Conservation (phyloP, 805 yeast genomes). For the Scheffersomyces amazonensis region DNA sequence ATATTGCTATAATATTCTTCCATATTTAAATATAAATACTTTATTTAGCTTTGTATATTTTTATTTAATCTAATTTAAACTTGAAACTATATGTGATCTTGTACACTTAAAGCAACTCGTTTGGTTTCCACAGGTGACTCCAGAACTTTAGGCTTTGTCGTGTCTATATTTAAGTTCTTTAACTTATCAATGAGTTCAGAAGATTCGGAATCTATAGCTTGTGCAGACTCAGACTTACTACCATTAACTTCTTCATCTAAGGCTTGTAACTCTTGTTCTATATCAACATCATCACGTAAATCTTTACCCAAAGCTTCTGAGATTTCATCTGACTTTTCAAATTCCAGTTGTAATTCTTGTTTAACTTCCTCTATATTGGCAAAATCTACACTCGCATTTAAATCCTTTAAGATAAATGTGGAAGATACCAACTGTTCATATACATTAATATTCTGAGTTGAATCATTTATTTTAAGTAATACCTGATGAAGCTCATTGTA, state of each 20-base stretch:
- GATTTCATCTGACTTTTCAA: conserved; percentile 24
- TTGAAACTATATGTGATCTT: no score
- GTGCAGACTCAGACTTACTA: no score
- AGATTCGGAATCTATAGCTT: no score
- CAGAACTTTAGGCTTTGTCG: no score
- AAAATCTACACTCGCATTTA: conserved; percentile 25
- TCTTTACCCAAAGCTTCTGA: conserved; percentile 17
- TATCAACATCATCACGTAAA: conserved; percentile 18
- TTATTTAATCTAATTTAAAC: not conserved
- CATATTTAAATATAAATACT: not conserved
- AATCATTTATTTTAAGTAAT: conserved; percentile 33
- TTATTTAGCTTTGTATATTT: not conserved
- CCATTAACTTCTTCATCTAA: no score
- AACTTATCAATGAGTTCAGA: no score
- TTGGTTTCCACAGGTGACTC: not conserved
- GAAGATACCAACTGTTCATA: conserved; percentile 24
- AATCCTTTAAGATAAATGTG: conserved; percentile 18
- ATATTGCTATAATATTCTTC: not conserved
- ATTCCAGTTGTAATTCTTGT: conserved; percentile 27
- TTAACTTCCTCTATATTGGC: conserved; percentile 25
- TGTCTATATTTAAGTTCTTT: no score
- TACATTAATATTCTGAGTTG: conserved; percentile 23
- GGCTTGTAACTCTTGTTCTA: conserved; percentile 35
- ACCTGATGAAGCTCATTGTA: conserved; percentile 20
- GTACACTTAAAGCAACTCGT: no score